Evolutionary conservation across 495 filamentous ascomycete genomes (phyloP), one percentile per base, ranked within the genome.

Genomic region (Hypoxylon perforatum): DNA sequence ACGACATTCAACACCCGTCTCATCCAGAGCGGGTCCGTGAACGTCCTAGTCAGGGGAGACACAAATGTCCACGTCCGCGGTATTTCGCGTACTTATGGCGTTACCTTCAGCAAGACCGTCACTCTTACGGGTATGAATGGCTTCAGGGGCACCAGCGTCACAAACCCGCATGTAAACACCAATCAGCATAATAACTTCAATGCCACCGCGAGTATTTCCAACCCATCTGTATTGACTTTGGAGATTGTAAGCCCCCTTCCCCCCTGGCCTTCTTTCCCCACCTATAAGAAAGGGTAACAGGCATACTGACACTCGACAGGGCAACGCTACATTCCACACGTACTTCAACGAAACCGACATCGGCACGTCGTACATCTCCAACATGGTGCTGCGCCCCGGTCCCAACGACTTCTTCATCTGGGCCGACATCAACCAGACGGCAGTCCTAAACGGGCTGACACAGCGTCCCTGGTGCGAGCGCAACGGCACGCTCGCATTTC

Each of bases 141-240:
- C 53, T 83, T 92, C 48, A 74, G 77, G 14, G 88, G 90, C 58
- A 86, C 89, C 65, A 78, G 78, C 8, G 80, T 91, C 30, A 77
- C 81, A 25, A 73, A 84, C 17, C 78, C 86, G 65, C 73, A 73
- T 41, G 81, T 90, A 52, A 65, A 82, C 45, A 49, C 80, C 50
- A 39, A 70, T 19, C 76, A 82, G 51, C 81, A 82, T 50, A 79
- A 83, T 50, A 92, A 93, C 77, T 84, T 91, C 80, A 77, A 82
- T 30, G 91, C 86, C 66, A 83, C 77, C 3, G 83, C 86, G 35
- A 78, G 70, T 52, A 90, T 94, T 36, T 91, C 91, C 57, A 94
- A 94, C 71, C 85, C 84, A 4, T 88, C 90, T 3, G 75, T 87
- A 51, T 78, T 92, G 74, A 86, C 85, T 5, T 77, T 94, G 46